Evolutionary conservation across 805 yeast species (phyloP).

Genomic region (Wickerhamomyces bisporus): DNA sequence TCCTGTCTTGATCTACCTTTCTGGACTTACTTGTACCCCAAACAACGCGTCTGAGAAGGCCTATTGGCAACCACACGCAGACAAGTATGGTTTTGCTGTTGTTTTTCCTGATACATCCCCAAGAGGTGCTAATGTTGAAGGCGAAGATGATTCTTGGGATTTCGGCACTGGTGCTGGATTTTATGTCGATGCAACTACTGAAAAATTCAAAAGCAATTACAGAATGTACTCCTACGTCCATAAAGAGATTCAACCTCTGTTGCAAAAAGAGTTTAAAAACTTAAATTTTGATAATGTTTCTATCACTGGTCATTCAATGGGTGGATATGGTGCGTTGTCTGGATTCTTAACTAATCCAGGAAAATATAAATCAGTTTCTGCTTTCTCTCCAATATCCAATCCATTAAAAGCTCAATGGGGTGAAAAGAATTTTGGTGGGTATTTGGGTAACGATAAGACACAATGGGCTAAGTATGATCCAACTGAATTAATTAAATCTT

Average conservation of each 20-base stretch:
- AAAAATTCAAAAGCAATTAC: constrained; percentile 68
- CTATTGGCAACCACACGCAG: constrained; percentile 74
- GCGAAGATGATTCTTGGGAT: constrained; percentile 83
- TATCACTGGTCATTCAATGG: constrained; percentile 98
- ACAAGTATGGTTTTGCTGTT: constrained; percentile 76
- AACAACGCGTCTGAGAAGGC: constrained; percentile 94
- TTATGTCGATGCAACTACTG: constrained; percentile 77
- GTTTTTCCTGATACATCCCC: constrained; percentile 98
- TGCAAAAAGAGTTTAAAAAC: constrained; percentile 27
- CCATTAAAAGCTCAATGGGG: constrained; percentile 87
- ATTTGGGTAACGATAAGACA: constrained; percentile 52
- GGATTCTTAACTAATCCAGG: constrained; percentile 66
- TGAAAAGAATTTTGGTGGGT: constrained; percentile 70
- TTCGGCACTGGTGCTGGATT: constrained; percentile 96
- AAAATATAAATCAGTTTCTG: constrained; percentile 72
- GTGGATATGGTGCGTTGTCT: constrained; percentile 89
- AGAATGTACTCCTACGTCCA: constrained; percentile 83
- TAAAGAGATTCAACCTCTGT: constrained; percentile 55
- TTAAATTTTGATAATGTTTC: constrained; percentile 65
- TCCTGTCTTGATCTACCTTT: constrained; percentile 75
- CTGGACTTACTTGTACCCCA: constrained; percentile 93
- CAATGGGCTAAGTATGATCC: constrained; percentile 81
- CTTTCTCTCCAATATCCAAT: constrained; percentile 86
- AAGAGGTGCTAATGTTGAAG: constrained; percentile 69
- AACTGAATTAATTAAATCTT: constrained; percentile 58